phyloP scores from a whole-genome alignment of 345 rosid genomes.

The Pistacia integerrima region DNA sequence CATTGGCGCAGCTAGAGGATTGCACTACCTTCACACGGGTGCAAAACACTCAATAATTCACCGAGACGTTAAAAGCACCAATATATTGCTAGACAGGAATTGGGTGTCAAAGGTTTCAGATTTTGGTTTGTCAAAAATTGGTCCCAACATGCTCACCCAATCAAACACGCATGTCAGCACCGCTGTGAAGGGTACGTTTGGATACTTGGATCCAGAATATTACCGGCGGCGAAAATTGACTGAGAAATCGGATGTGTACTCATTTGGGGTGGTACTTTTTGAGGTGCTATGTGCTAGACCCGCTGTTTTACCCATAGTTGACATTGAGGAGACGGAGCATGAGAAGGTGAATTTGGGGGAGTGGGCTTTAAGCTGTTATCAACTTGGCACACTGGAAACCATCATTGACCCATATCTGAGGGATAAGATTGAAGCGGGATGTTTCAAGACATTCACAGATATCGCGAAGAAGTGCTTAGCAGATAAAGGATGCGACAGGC shows the following conservation, averaged over 20 bases:
- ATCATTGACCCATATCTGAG: constrained; percentile 31
- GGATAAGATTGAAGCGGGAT: constrained; percentile 27
- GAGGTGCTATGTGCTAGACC: constrained; percentile 35
- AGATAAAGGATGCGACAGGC: constrained; percentile 22
- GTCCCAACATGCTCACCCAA: constrained; percentile 11
- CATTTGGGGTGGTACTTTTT: constrained; percentile 40
- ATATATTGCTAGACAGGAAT: constrained; percentile 36
- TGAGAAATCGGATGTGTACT: constrained; percentile 34
- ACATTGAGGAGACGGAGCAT: constrained; percentile 3
- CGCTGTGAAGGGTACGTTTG: constrained; percentile 39
- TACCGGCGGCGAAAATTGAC: constrained; percentile 32
- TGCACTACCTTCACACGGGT: constrained; percentile 39
- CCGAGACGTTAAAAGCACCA: constrained; percentile 42
- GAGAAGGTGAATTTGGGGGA: constrained; percentile 32
- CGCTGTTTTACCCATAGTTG: constrained; percentile 21
- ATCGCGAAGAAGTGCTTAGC: constrained; percentile 21
- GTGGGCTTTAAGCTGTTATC: constrained; percentile 26
- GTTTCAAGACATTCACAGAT: constrained; percentile 19
- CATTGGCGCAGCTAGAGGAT: constrained; percentile 37
- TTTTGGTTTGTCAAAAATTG: constrained; percentile 37
- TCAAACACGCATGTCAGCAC: constrained; percentile 38
- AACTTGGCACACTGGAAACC: constrained; percentile 24
- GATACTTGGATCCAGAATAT: constrained; percentile 44
- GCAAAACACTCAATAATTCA: constrained; percentile 35
- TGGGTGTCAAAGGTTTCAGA: constrained; percentile 45